These are phyloP conservation scores for Pythium aristosporum DNA, from an alignment of 352 stramenopile species.

Conservation along the genomic window DNA sequence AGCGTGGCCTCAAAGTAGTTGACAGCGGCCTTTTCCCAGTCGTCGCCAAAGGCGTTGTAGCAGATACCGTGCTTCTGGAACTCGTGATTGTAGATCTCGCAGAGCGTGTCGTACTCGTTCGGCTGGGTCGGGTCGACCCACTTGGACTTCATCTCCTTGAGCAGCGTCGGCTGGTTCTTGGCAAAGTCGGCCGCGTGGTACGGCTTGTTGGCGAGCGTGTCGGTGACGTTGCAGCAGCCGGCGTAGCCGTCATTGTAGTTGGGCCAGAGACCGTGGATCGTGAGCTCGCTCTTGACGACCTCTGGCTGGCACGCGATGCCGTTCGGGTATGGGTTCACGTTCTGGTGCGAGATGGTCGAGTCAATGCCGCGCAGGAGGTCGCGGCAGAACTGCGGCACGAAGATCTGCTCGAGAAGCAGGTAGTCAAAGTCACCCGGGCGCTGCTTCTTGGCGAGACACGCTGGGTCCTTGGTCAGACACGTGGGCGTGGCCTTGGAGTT, in stretches of 20 bases:
- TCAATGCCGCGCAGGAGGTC: constrained; percentile 68
- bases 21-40: constrained; percentile 50
- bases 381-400: constrained; percentile 78
- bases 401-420: constrained; percentile 75
- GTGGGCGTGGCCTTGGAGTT: constrained; percentile 54
- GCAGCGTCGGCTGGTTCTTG: constrained; percentile 42
- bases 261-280: constrained; percentile 78
- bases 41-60: constrained; percentile 52
- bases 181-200: constrained; percentile 52
- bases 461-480: constrained; percentile 50
- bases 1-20: constrained; percentile 69
- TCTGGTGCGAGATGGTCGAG: constrained; percentile 79
- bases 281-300: constrained; percentile 52
- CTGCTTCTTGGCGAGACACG: constrained; percentile 61
- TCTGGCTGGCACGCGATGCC: constrained; percentile 44
- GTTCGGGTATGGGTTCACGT: constrained; percentile 56
- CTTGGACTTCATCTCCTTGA: constrained; percentile 53
- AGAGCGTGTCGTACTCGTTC: constrained; percentile 58
- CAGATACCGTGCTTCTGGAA: constrained; percentile 85
- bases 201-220: constrained; percentile 56
- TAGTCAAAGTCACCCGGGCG: constrained; percentile 73
- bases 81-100: constrained; percentile 83
- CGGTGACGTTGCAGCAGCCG: constrained; percentile 68
- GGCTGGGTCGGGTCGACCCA: constrained; percentile 67
- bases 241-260: constrained; percentile 80